phyloP scores from a whole-genome alignment of 2,329 filamentous ascomycete species.

The Cercospora sp. region DNA sequence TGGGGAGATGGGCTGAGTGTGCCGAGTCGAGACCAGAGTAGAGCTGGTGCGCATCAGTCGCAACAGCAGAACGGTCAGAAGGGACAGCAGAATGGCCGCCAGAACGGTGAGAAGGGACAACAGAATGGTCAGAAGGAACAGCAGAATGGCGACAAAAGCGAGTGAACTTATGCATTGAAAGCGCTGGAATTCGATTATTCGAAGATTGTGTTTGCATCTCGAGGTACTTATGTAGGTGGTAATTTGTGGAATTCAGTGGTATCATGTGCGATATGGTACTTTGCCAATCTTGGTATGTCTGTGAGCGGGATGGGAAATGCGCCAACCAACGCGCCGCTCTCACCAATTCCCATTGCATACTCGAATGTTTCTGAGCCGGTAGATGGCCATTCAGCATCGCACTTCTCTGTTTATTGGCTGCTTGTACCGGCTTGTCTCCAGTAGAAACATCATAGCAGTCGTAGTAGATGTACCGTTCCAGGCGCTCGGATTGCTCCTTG shows the following conservation, averaged over 20 bases:
- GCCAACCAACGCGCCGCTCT: not conserved
- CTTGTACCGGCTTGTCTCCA: not conserved
- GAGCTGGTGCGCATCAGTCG: constrained; percentile 8
- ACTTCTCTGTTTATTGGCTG: not conserved
- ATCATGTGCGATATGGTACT: not conserved
- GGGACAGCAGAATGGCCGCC: constrained; percentile 1
- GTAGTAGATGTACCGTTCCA: not conserved
- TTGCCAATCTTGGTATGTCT: not conserved
- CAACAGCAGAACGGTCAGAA: constrained; percentile 6
- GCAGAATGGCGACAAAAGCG: constrained; percentile 7
- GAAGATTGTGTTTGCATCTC: not conserved
- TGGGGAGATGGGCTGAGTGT: constrained; percentile 26
- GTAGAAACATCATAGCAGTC: not conserved
- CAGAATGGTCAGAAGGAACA: constrained; percentile 7
- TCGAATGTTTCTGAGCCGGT: not conserved
- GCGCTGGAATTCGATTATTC: not conserved
- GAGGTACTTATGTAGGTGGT: not conserved
- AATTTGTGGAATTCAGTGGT: not conserved
- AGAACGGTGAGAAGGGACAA: not conserved
- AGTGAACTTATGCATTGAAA: constrained; percentile 1
- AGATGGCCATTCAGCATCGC: not conserved
- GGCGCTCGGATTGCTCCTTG: not conserved
- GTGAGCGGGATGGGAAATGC: not conserved
- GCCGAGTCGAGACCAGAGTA: constrained; percentile 21
- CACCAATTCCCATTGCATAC: not conserved